phyloP scores from a whole-genome alignment of 129 eudicot species.

The Tagetes erecta region DNA sequence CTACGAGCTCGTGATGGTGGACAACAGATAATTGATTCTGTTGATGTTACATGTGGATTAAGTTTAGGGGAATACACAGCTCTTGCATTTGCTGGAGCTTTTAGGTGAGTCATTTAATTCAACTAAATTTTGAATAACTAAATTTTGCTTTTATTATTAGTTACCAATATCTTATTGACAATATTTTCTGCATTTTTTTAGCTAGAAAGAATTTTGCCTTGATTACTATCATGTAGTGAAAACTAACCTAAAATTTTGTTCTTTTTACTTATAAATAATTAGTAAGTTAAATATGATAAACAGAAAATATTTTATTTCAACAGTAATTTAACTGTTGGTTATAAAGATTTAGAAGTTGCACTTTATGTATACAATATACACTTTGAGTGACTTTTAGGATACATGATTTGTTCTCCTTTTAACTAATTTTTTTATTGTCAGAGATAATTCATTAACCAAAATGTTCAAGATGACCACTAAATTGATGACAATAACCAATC shows the following conservation, averaged over 20 bases:
- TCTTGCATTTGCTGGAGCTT: conserved; percentile 97
- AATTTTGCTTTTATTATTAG: conserved; percentile 1
- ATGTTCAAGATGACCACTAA: no score
- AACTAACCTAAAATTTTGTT: neutral
- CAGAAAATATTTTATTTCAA: neutral
- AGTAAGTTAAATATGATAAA: neutral
- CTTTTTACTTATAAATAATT: neutral
- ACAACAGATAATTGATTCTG: conserved; percentile 86
- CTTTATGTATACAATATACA: neutral
- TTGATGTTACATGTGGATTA: conserved; percentile 95
- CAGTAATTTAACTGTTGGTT: neutral
- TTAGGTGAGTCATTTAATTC: conserved; percentile 48
- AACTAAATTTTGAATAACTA: neutral
- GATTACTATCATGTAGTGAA: neutral
- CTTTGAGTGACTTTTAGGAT: neutral
- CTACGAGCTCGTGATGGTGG: conserved; percentile 96
- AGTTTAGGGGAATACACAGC: conserved; percentile 99
- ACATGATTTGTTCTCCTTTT: neutral
- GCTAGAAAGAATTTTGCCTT: neutral
- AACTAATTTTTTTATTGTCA: neutral
- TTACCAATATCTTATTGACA: neutral
- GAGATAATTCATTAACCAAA: no score
- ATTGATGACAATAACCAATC: no score
- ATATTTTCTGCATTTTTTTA: neutral
- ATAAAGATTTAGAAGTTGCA: neutral